Percentiles rank a stretch among this genome's conserved stretches.
Evolutionary conservation across 345 rosid species (phyloP).

Genomic region (Erysimum cheiranthoides): DNA sequence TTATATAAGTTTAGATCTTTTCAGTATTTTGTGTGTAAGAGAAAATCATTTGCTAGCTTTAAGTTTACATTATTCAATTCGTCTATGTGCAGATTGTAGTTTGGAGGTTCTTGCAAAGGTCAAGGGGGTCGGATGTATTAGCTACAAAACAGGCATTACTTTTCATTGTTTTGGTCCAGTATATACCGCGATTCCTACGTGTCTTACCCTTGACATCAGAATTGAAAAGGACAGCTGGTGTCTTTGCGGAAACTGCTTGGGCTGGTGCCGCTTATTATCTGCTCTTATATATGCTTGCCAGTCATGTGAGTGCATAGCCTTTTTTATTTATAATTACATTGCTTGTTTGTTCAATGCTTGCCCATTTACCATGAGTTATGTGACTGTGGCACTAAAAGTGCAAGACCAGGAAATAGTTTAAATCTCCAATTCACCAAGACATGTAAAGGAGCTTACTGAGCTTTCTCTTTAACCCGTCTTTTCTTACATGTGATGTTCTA

Average conservation of each 20-base stretch:
- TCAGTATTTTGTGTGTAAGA: constrained; percentile 5
- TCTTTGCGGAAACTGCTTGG: constrained; percentile 95
- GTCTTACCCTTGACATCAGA: constrained; percentile 75
- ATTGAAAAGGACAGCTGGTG: constrained; percentile 90
- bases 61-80: constrained; percentile 29
- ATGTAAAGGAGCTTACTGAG: background rate
- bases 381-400: constrained; percentile 8
- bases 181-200: constrained; percentile 73
- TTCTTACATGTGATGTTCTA: constrained; percentile 2
- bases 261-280: constrained; percentile 93
- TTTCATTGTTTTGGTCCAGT: constrained; percentile 73
- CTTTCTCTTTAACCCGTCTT: background rate
- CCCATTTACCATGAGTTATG: background rate
- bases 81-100: constrained; percentile 72
- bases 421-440: background rate
- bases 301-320: constrained; percentile 73
- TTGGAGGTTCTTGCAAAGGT: constrained; percentile 79
- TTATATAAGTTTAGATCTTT: constrained; percentile 16
- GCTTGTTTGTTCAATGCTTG: background rate
- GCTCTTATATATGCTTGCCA: constrained; percentile 90
- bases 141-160: constrained; percentile 78
- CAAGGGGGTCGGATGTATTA: constrained; percentile 79
- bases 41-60: background rate
- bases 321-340: background rate
- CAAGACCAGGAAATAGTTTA: background rate